A percentile compares a stretch with the other conserved stretches of the same genome.
These are phyloP conservation scores for Linum lewisii DNA, from an alignment of 345 rosid genomes.

Conservation along the genomic window DNA sequence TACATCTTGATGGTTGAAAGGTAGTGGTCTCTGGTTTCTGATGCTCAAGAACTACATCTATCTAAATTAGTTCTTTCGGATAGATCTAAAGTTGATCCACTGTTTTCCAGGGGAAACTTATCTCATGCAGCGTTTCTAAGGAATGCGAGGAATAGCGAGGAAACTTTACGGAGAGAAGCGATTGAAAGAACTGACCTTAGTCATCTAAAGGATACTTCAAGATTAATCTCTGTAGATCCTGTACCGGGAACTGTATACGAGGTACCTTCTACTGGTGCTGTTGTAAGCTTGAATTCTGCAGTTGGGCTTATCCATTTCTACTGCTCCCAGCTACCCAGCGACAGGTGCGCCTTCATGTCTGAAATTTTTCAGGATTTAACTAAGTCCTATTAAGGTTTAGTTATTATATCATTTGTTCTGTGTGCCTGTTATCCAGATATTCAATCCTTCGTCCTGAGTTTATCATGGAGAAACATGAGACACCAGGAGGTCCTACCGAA, in stretches of 20 bases:
- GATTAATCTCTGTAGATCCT: constrained; percentile 61
- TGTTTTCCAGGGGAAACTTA: constrained; percentile 53
- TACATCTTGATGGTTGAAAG: constrained; percentile 98
- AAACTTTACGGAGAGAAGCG: constrained; percentile 91
- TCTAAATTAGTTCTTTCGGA: not conserved
- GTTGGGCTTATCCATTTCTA: constrained; percentile 91
- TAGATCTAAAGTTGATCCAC: constrained; percentile 1
- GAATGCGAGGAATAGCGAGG: constrained; percentile 97
- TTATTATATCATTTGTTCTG: constrained; percentile 11
- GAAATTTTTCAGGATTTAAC: not conserved
- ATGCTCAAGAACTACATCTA: constrained; percentile 3
- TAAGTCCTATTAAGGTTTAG: constrained; percentile 1
- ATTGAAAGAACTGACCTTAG: constrained; percentile 96
- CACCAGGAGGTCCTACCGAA: constrained; percentile 78
- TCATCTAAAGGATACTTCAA: constrained; percentile 83
- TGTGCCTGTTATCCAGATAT: constrained; percentile 36
- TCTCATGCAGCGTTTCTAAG: constrained; percentile 82
- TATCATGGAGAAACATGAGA: constrained; percentile 82
- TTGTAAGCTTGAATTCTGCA: constrained; percentile 95
- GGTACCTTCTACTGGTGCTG: constrained; percentile 93
- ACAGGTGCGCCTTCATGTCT: constrained; percentile 42
- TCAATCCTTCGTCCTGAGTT: constrained; percentile 96
- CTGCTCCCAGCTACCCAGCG: constrained; percentile 98
- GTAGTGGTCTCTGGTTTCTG: constrained; percentile 25
- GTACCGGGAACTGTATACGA: constrained; percentile 84